These are phyloP conservation scores for Ustilago esculenta DNA, from an alignment of 1,284 basidiomycete species.

Conservation along the genomic window DNA sequence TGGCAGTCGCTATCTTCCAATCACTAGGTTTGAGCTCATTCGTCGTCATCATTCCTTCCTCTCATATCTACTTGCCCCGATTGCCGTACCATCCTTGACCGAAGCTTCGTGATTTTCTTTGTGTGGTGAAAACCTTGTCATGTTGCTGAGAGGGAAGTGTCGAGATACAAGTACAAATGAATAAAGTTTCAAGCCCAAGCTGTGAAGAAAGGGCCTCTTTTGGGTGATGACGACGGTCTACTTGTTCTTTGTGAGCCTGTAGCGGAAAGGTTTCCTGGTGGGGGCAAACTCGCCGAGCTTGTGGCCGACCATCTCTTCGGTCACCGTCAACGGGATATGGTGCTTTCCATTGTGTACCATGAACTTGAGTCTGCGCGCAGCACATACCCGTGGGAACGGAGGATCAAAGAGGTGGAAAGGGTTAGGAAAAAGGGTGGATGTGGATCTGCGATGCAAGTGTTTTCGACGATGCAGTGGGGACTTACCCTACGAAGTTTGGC, in stretches of 20 bases:
- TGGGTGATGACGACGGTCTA: slow-evolving; percentile 2
- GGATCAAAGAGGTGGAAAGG: neutral
- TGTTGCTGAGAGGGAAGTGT: slow-evolving; percentile 1
- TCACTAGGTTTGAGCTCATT: too few relatives aligned
- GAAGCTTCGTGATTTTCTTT: neutral
- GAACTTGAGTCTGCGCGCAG: slow-evolving; percentile 73
- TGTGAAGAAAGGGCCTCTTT: too few relatives aligned
- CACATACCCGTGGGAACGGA: too few relatives aligned
- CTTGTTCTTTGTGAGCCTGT: slow-evolving; percentile 61
- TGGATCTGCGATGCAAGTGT: too few relatives aligned
- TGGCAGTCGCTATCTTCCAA: too few relatives aligned
- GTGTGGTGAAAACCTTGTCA: neutral
- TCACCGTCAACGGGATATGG: slow-evolving; percentile 84
- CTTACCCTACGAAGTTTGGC: slow-evolving; percentile 71
- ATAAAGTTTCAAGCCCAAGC: too few relatives aligned
- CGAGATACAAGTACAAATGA: slow-evolving; percentile 43
- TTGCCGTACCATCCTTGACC: too few relatives aligned
- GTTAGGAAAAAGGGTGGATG: neutral
- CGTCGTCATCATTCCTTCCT: too few relatives aligned
- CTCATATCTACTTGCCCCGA: too few relatives aligned
- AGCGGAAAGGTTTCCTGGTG: slow-evolving; percentile 75
- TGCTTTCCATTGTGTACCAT: slow-evolving; percentile 94
- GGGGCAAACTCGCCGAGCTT: slow-evolving; percentile 94
- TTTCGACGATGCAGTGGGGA: too few relatives aligned
- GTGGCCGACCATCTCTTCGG: slow-evolving; percentile 98